Evolutionary conservation across 2,329 filamentous ascomycete species (phyloP), one percentile per base, ranked within the genome.

Genomic region (Ceratocystis variospora): DNA sequence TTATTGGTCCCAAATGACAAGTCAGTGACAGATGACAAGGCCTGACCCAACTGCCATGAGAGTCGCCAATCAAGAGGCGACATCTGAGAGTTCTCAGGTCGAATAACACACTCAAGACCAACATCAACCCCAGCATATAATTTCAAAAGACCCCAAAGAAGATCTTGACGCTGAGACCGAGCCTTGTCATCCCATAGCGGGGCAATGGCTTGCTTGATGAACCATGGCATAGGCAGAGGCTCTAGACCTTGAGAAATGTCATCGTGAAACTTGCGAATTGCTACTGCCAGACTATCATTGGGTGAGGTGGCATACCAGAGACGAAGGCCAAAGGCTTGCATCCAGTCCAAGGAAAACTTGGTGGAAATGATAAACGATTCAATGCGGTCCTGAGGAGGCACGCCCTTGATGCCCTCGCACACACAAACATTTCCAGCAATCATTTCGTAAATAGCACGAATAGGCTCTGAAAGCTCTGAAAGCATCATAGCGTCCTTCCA

Each of bases 401-500:
- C 86, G 2, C 80, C 81, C 70, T 85, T 87, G 72, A 88, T 87
- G 10, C 93, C 94, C 70, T 91, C 84, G 68, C 89, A 92, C 33
- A 87, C 83, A 69, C 89, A 87, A n/a, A 90, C 86, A 70, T 96
- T 94, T 46, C 95, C 94, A 37, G 90, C 85, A 10, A 96, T 79
- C 33, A 99, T 81, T 74, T 96, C 90, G 73, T 96, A 99, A 44
- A 99, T 80, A 7, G 92, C 87, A 65, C 94, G 87, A 57, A 96
- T 84, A 0, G 90, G 81, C 70, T 94, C 87, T 17, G 84, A 86
- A 75, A 99, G 91, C 74, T 99, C 95, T 1, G 90, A 89, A 19
- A 96, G 82, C 61, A 93, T 84, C 72, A 91, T 90, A 45, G 89
- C 85, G 33, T 89, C 83, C 45, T 87, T 85, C 94, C 94, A 99